Percentiles rank a stretch among this genome's conserved stretches.
Evolutionary conservation across 2,329 filamentous ascomycete genomes (phyloP).

Genomic region (Exophiala phaeomuriformis): DNA sequence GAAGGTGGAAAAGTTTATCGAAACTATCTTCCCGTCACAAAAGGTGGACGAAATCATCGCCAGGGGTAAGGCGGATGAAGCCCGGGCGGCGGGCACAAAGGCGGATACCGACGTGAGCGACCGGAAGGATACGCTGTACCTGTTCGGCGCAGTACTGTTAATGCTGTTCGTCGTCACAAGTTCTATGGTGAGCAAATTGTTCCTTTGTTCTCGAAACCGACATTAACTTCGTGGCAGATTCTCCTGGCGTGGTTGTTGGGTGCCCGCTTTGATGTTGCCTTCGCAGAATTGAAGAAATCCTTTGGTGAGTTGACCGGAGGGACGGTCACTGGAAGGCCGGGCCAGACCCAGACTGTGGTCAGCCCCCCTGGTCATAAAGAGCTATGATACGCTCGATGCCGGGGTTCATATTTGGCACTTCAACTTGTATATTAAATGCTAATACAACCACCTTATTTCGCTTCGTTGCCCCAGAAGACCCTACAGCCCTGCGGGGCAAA

Average conservation of each 20-base stretch:
- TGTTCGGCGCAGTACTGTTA: conserved; percentile 59
- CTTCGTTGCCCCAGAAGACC: neutral
- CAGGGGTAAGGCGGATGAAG: conserved; percentile 43
- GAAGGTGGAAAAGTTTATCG: conserved; percentile 64
- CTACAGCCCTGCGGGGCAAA: neutral
- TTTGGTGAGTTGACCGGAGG: conserved; percentile 7
- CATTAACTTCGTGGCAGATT: conserved; percentile 48
- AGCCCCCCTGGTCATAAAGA: conserved; percentile 10
- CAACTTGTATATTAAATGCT: neutral
- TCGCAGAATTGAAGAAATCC: conserved; percentile 48
- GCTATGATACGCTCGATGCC: conserved; percentile 5
- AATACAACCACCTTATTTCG: neutral
- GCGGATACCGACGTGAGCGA: conserved; percentile 45
- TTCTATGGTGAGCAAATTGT: conserved; percentile 63
- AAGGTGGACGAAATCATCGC: conserved; percentile 51
- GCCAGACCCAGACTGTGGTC: neutral
- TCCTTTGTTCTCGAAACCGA: neutral
- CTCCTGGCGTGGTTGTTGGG: conserved; percentile 71
- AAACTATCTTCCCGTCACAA: conserved; percentile 82
- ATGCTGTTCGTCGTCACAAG: conserved; percentile 65
- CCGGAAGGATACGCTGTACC: conserved; percentile 51
- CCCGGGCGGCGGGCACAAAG: conserved; percentile 28
- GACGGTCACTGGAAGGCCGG: conserved; percentile 1
- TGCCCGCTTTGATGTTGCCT: conserved; percentile 69
- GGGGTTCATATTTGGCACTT: neutral